phyloP scores from a whole-genome alignment of 768 basidiomycete species.

The Lactifluus hygrophoroides region DNA sequence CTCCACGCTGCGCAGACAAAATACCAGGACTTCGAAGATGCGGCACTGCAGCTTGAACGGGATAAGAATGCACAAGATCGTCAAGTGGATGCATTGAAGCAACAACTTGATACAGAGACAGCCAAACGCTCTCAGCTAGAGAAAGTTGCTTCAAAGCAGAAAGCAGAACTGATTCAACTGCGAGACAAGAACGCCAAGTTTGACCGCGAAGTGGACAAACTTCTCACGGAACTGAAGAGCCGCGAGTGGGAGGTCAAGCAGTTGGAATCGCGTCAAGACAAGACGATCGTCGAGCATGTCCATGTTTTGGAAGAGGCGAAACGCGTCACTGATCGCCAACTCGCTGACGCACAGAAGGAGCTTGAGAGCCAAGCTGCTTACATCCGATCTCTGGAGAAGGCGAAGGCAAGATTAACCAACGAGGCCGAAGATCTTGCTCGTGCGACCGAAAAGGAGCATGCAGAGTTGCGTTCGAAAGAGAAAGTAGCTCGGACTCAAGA shows the following conservation, averaged over 20 bases:
- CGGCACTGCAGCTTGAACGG: constrained; percentile 72
- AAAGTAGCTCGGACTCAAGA: constrained; percentile 57
- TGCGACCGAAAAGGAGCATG: constrained; percentile 62
- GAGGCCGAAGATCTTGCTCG: constrained; percentile 79
- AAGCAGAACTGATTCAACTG: constrained; percentile 57
- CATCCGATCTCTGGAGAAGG: constrained; percentile 82
- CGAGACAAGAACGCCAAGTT: constrained; percentile 64
- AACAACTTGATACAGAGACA: constrained; percentile 68
- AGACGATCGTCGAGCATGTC: constrained; percentile 97
- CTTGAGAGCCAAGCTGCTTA: constrained; percentile 63
- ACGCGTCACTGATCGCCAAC: constrained; percentile 84
- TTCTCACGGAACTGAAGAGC: constrained; percentile 67
- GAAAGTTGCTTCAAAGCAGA: constrained; percentile 49
- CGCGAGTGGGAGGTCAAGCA: constrained; percentile 85
- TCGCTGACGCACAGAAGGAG: constrained; percentile 73
- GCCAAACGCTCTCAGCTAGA: constrained; percentile 71
- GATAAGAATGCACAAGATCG: constrained; percentile 68
- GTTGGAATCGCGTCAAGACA: constrained; percentile 81
- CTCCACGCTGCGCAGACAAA: constrained; percentile 63
- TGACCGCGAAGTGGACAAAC: constrained; percentile 75
- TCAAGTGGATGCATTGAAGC: constrained; percentile 59
- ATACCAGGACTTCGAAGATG: constrained; percentile 82
- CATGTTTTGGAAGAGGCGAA: constrained; percentile 96
- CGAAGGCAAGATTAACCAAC: constrained; percentile 58
- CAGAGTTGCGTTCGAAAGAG: constrained; percentile 58